Conservation (phyloP, 208 protist genomes). For the Acanthamoeba royreba region DNA sequence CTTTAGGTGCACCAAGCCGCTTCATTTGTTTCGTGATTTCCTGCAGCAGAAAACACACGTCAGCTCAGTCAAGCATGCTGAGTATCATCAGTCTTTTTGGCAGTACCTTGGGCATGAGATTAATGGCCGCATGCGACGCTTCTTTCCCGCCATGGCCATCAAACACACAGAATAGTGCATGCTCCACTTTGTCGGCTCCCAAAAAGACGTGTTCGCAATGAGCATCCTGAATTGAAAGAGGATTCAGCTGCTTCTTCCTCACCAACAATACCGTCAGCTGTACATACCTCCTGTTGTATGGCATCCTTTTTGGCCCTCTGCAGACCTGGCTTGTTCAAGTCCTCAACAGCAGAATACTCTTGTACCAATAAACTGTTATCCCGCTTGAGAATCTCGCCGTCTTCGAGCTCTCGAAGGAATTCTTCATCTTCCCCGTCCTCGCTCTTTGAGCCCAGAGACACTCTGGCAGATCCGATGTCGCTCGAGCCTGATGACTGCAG, state of each 20-base stretch:
- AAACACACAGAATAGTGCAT: slow-evolving; percentile 21
- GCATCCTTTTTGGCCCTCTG: slow-evolving; percentile 32
- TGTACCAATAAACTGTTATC: neutral
- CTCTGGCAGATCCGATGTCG: neutral
- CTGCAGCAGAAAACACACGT: neutral
- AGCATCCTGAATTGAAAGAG: neutral
- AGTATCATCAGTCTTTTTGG: neutral
- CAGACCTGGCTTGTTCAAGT: slow-evolving; percentile 41
- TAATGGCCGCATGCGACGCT: neutral
- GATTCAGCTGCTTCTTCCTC: neutral
- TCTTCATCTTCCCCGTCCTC: neutral
- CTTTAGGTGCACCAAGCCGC: neutral
- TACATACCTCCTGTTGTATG: slow-evolving; percentile 19
- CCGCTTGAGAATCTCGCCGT: neutral
- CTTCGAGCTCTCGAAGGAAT: slow-evolving; percentile 2
- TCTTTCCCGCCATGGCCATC: slow-evolving; percentile 38
- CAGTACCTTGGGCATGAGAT: neutral
- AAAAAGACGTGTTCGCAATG: neutral
- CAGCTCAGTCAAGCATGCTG: neutral
- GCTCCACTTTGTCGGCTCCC: neutral
- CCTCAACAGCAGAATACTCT: slow-evolving; percentile 25
- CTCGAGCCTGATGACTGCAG: neutral
- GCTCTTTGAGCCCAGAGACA: neutral
- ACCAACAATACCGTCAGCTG: neutral
- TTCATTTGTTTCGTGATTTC: neutral